Evolutionary conservation across 768 basidiomycete species (phyloP).

Genomic region (Hortiboletus campestris): DNA sequence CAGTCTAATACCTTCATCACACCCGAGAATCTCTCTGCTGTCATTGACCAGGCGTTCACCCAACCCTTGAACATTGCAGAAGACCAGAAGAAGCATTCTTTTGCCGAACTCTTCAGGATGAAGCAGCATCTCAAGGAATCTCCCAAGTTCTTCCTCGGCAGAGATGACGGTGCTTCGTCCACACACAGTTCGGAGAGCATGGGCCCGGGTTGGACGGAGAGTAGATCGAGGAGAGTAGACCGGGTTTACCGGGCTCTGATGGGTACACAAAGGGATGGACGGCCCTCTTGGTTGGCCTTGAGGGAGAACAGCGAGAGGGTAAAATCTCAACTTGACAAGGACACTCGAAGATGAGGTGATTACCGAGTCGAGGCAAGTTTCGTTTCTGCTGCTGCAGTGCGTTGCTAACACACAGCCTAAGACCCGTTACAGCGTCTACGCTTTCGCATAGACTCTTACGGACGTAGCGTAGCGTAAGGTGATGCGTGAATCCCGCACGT

Average conservation of each 20-base stretch:
- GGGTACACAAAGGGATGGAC: conserved; percentile 30
- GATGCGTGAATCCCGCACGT: background rate
- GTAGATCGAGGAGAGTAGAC: conserved; percentile 23
- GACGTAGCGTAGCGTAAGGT: background rate
- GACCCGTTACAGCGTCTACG: background rate
- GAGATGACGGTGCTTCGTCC: conserved; percentile 13
- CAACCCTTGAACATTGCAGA: conserved; percentile 16
- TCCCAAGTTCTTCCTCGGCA: conserved; percentile 30
- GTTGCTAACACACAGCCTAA: conserved; percentile 4
- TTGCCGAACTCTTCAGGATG: conserved; percentile 17
- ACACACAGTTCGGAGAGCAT: conserved; percentile 18
- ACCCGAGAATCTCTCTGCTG: conserved; percentile 58
- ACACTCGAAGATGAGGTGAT: background rate
- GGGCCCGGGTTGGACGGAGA: conserved; percentile 33
- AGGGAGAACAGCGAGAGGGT: conserved; percentile 28
- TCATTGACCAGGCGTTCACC: conserved; percentile 65
- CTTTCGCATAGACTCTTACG: background rate
- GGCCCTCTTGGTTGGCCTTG: conserved; percentile 32
- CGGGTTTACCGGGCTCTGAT: conserved; percentile 27
- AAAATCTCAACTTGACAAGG: conserved; percentile 17
- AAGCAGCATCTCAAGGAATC: conserved; percentile 6
- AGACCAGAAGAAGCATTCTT: conserved; percentile 16
- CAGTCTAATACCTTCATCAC: conserved; percentile 71
- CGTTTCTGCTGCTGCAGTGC: background rate
- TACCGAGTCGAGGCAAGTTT: conserved; percentile 3